Base-by-base conservation (phyloP, 306 rosid species). In the Arachis hypogaea region DNA sequence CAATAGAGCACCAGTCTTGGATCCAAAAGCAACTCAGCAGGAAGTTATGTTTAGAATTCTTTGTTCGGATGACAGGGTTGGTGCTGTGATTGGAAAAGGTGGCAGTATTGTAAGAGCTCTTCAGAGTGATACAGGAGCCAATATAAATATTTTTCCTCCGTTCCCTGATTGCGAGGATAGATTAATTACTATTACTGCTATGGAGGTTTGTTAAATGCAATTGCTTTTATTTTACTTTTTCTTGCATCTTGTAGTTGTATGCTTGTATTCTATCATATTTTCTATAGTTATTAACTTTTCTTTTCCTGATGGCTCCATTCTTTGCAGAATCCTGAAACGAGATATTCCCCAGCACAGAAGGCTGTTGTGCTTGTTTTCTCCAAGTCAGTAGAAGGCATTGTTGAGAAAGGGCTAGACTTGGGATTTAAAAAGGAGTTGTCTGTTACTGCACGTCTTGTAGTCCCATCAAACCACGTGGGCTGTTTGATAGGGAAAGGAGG, bases 401-500 rank as follows among this genome's bases (percentile, higher is more conserved):
- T 72, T 45, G 90, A 85, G 78, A 91, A 85, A 69, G 89, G 88
- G 68, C 80, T 30, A 77, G 93, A 82, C 43, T 56, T 65, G n/a
- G 81, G 81, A 82, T 68, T 85, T 63, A 85, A 76, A 76, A 85
- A 82, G 82, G 92, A 86, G 57, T 70, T 86, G 38, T 59, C 81
- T 71, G 82, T 82, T 70, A 81, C 80, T 68, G 96, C 97, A 60
- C 82, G 87, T 29, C 89, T 94, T 66, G 86, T 82, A 41, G 89
- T 91, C 76, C 87, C 94, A 8, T 62, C 90, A 73, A 84, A 83
- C 83, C 96, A 94, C 84, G 97, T 89, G 78, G 98, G 98, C 71
- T 92, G 97, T 79, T 80, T 94, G 84, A 67, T 94, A 75, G 98
- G 98, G 82, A 91, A 88, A 82, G 97, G 96, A 46, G 98, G 98